Evolutionary conservation across 2,329 filamentous ascomycete genomes (phyloP), one percentile per base, ranked within the genome.

Genomic region (Nectriaceae sp.): DNA sequence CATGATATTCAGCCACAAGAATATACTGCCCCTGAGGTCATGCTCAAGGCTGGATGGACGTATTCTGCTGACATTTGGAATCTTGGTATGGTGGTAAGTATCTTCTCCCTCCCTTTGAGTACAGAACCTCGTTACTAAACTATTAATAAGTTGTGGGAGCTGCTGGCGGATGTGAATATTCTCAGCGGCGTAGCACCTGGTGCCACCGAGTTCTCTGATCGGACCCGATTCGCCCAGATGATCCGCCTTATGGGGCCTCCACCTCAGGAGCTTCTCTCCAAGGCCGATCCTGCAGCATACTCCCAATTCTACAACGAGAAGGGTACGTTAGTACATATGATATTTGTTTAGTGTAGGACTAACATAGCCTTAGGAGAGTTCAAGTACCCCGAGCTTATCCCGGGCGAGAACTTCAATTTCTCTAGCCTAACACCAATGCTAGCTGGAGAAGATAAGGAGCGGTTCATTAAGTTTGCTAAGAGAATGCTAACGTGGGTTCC

Each of bases 31-130:
- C 66, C 65, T 11, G 65, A 68, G 45, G 64, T 66, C 4, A 52
- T 65, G 48, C 56, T 68, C 6, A 56, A 55, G 46, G 54, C 59
- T 4, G 61, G 55, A 5, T 68, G 65, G 66, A 57, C 56, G 8
- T 68, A 66, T 39, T 53, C 64, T n/a, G 60, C 57, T 10, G 66
- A 68, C 42, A 64, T 64, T 15, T 64, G 61, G 62, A 64, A 64
- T 36, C 37, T 68, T 6, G 65, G 61, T 16, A 55, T 62, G 4
- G 61, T 67, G 51, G 61, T 65, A 54, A 37, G 57, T 53, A 13
- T 11, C 5, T 15, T 11, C 26, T 22, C 11, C n/a, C 15, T 37
- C 11, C 19, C 15, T n/a, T 6, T 31, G 26, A 15, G 15, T 31
- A 31, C 15, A 15, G 15, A 15, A 31, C 15, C 15, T 15, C 15